Conservation (phyloP, 2,329 filamentous ascomycete species). For the Phaeosphaeriaceae sp. region DNA sequence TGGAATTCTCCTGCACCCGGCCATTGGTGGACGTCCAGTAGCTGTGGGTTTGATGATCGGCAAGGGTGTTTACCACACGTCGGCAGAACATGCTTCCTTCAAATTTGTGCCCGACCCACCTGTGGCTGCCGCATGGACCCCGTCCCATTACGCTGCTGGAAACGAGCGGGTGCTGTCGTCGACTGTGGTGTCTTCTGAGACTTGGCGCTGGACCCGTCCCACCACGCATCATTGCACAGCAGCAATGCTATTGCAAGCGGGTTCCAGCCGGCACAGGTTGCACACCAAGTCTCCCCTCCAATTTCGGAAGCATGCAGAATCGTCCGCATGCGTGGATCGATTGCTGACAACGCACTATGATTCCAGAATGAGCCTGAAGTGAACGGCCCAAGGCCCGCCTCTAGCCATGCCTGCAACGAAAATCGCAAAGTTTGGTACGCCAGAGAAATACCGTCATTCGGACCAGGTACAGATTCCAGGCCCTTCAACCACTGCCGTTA, state of each 20-base stretch:
- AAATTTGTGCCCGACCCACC: slow-evolving; percentile 19
- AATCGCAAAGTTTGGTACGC: slow-evolving; percentile 30
- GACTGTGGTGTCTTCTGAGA: slow-evolving; percentile 16
- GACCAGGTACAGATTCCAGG: slow-evolving; percentile 34
- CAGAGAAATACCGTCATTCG: slow-evolving; percentile 31
- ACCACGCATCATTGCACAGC: slow-evolving; percentile 25
- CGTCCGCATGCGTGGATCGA: slow-evolving; percentile 43
- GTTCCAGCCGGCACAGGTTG: slow-evolving; percentile 32
- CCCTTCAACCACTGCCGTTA: slow-evolving; percentile 24
- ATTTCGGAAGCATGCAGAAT: slow-evolving; percentile 51
- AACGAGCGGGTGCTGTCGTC: slow-evolving; percentile 24
- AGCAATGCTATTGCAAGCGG: slow-evolving; percentile 21
- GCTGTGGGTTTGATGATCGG: slow-evolving; percentile 45
- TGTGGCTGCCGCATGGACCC: slow-evolving; percentile 19
- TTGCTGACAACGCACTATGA: slow-evolving; percentile 43
- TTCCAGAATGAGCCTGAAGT: slow-evolving; percentile 45
- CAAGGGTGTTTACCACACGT: slow-evolving; percentile 38
- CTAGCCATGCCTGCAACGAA: slow-evolving; percentile 33
- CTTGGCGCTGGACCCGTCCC: slow-evolving; percentile 25
- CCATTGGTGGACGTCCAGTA: slow-evolving; percentile 32
- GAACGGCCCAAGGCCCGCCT: slow-evolving; percentile 33
- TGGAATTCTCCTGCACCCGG: slow-evolving; percentile 35
- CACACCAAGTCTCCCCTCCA: slow-evolving; percentile 44
- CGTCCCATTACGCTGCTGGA: slow-evolving; percentile 19
- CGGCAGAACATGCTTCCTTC: slow-evolving; percentile 35